Percentiles rank a stretch among this genome's conserved stretches.
Conservation (phyloP, 2,329 filamentous ascomycete species). For the Alternaria tenuissima region DNA sequence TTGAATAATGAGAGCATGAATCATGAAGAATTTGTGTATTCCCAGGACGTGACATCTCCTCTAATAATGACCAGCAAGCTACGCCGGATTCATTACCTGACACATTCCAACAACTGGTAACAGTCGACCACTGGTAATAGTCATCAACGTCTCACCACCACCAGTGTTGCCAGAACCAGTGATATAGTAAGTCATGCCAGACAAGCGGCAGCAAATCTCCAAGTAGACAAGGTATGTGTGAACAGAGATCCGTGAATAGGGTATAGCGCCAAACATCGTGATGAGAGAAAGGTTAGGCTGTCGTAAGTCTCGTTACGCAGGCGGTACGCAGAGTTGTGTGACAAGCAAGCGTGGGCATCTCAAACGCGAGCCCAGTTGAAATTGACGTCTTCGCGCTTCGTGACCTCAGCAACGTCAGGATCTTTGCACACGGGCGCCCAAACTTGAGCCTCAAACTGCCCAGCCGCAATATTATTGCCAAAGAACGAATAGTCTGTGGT, state of each 20-base stretch:
- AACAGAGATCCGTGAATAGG: background rate
- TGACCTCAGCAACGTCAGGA: constrained; percentile 26
- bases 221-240: background rate
- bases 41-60: background rate
- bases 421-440: constrained; percentile 42
- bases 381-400: constrained; percentile 22
- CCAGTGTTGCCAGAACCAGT: background rate
- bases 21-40: background rate
- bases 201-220: background rate
- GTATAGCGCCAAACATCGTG: background rate
- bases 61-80: background rate
- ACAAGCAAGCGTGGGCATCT: background rate
- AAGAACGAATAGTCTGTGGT: constrained; percentile 40
- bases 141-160: background rate
- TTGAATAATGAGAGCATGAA: background rate
- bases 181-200: background rate
- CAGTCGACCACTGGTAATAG: background rate
- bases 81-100: background rate
- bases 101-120: background rate
- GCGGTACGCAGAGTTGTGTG: background rate
- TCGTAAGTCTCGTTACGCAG: constrained; percentile 3
- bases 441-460: constrained; percentile 42
- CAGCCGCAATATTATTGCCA: constrained; percentile 45
- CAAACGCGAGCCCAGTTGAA: constrained; percentile 28
- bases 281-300: background rate